Evolutionary conservation across 1,284 basidiomycete species (phyloP).

Genomic region (Cryptococcus floricola): DNA sequence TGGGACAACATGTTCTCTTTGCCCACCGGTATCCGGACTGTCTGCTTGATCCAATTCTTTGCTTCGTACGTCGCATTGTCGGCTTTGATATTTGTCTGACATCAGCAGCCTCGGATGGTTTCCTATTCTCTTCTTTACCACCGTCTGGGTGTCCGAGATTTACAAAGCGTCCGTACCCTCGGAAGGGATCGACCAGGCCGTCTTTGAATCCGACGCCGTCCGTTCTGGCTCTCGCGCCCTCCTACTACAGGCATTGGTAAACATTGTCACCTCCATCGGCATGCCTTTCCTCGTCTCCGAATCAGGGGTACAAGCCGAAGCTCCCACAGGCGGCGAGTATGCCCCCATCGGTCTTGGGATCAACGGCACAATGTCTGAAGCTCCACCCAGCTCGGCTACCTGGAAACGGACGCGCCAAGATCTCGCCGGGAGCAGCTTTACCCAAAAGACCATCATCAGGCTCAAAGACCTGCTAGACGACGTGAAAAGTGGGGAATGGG

Average conservation of each 20-base stretch:
- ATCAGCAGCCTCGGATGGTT: conserved; percentile 75
- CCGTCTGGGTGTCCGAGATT: conserved; percentile 79
- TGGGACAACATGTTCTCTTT: conserved; percentile 65
- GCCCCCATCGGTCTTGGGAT: neutral
- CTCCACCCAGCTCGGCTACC: conserved; percentile 23
- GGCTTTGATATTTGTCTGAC: conserved; percentile 1
- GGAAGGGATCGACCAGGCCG: conserved; percentile 39
- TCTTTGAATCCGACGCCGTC: conserved; percentile 63
- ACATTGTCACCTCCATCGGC: conserved; percentile 64
- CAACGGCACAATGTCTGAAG: neutral
- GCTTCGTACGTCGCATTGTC: conserved; percentile 54
- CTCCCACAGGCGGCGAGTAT: conserved; percentile 11
- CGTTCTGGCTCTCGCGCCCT: conserved; percentile 79
- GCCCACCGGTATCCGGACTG: conserved; percentile 70
- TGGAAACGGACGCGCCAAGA: conserved; percentile 30
- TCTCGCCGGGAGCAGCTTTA: conserved; percentile 5
- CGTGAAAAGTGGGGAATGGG: conserved; percentile 24
- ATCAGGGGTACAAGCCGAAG: conserved; percentile 36
- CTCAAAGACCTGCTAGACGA: conserved; percentile 16
- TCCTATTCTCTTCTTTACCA: conserved; percentile 81
- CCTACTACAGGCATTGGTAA: conserved; percentile 69
- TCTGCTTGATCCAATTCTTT: conserved; percentile 78
- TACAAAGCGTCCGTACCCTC: conserved; percentile 57
- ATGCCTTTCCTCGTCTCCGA: conserved; percentile 65
- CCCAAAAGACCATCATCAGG: conserved; percentile 6